These are phyloP conservation scores for Avicennia marina DNA, from an alignment of 257 asterid species.

Conservation along the genomic window DNA sequence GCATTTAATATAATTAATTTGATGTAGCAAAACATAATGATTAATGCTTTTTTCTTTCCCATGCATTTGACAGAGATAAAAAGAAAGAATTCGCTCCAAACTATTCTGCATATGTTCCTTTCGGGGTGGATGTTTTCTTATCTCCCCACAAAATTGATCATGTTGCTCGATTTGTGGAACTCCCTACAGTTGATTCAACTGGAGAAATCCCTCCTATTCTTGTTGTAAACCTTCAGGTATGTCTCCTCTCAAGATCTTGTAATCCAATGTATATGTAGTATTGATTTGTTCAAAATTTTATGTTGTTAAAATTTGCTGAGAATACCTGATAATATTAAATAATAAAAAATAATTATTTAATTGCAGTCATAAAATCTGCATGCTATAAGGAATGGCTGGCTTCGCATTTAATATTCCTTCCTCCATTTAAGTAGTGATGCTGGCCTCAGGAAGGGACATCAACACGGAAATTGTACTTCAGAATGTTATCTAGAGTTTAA, in stretches of 20 bases:
- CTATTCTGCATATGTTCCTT: conserved; percentile 72
- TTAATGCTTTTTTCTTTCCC: neutral
- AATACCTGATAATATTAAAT: neutral
- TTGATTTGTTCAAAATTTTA: no score
- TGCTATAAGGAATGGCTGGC: neutral
- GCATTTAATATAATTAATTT: neutral
- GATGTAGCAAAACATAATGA: neutral
- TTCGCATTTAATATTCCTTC: neutral
- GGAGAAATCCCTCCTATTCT: conserved; percentile 77
- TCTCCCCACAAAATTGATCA: conserved; percentile 82
- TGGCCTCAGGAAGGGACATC: no score
- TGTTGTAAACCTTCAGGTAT: conserved; percentile 91
- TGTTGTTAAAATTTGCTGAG: neutral
- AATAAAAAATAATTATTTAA: neutral
- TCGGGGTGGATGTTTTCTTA: conserved; percentile 82
- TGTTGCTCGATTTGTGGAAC: conserved; percentile 80
- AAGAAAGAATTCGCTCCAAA: conserved; percentile 74
- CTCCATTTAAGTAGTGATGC: no score
- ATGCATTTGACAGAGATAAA: conserved; percentile 68
- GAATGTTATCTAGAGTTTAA: neutral
- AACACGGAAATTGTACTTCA: no score
- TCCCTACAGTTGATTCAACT: conserved; percentile 57
- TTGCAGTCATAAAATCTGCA: neutral
- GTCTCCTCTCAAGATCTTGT: neutral
- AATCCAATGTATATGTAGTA: neutral